These are phyloP conservation scores for Dipodascus albidus DNA, from an alignment of 805 yeast species.

Conservation along the genomic window DNA sequence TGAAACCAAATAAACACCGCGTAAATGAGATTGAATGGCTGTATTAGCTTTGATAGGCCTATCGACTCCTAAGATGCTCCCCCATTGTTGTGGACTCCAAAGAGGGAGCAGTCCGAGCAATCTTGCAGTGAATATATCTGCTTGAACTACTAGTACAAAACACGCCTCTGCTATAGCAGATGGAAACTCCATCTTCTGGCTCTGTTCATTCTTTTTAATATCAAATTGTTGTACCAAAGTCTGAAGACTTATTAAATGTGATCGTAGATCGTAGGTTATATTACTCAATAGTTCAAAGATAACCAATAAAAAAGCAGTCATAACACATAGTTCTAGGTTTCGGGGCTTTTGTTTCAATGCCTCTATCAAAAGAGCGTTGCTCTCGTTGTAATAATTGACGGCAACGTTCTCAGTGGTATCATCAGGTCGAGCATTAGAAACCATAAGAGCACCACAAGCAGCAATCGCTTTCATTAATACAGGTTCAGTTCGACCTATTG, in stretches of 20 bases:
- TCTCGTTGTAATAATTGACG: background rate
- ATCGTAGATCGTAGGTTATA: background rate
- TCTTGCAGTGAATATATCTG: background rate
- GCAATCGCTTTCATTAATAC: slow-evolving; percentile 3
- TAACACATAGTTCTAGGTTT: slow-evolving; percentile 2
- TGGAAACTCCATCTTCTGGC: background rate
- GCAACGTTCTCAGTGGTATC: background rate
- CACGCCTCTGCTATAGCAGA: background rate
- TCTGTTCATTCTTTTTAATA: background rate
- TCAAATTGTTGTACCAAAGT: slow-evolving; percentile 1
- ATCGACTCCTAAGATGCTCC: background rate
- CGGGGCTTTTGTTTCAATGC: slow-evolving; percentile 1
- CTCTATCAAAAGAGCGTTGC: background rate
- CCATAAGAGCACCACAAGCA: slow-evolving; percentile 4
- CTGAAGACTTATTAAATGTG: background rate
- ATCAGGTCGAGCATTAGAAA: background rate
- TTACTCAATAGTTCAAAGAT: slow-evolving; percentile 1
- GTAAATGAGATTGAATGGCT: background rate
- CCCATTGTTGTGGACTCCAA: background rate
- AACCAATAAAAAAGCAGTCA: slow-evolving; percentile 2
- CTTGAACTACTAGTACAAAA: background rate
- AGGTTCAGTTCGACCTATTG: slow-evolving; percentile 4
- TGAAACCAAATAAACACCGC: background rate
- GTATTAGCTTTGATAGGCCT: background rate
- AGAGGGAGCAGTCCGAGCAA: background rate